A percentile compares a stretch with the other conserved stretches of the same genome.
phyloP scores from a whole-genome alignment of 768 basidiomycete genomes.

The Crepidotus variabilis region DNA sequence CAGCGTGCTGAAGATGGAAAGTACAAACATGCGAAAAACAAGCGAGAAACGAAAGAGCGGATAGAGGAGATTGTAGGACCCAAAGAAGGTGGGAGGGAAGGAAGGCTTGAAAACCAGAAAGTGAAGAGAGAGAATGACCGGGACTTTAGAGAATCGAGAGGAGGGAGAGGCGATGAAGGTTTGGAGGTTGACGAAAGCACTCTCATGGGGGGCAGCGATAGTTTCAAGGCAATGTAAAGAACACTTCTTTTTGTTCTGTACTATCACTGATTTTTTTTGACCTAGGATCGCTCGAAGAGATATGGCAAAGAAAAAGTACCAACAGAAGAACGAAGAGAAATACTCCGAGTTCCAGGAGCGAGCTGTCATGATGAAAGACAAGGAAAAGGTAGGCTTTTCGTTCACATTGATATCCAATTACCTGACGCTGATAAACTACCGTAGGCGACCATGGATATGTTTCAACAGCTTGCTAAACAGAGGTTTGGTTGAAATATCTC shows the following conservation, averaged over 20 bases:
- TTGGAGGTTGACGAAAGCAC: slow-evolving; percentile 76
- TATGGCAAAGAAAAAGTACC: slow-evolving; percentile 59
- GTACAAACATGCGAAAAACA: slow-evolving; percentile 65
- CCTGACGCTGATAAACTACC: neutral
- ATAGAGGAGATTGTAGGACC: slow-evolving; percentile 79
- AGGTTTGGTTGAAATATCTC: slow-evolving; percentile 61
- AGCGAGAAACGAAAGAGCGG: slow-evolving; percentile 59
- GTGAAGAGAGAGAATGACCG: slow-evolving; percentile 68
- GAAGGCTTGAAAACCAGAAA: slow-evolving; percentile 83
- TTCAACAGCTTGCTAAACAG: slow-evolving; percentile 86
- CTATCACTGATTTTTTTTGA: neutral
- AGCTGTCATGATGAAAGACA: slow-evolving; percentile 59
- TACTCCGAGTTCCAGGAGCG: slow-evolving; percentile 55
- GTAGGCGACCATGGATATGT: slow-evolving; percentile 92
- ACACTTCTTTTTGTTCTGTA: neutral
- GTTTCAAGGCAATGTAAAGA: slow-evolving; percentile 74
- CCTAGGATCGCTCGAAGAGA: slow-evolving; percentile 64
- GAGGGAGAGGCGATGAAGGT: slow-evolving; percentile 72
- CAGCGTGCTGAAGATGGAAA: slow-evolving; percentile 45
- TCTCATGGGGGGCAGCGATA: slow-evolving; percentile 78
- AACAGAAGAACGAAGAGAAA: slow-evolving; percentile 59
- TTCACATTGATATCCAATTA: neutral
- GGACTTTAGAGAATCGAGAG: slow-evolving; percentile 65
- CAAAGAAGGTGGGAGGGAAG: slow-evolving; percentile 78
- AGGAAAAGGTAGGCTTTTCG: slow-evolving; percentile 51